Evolutionary conservation across 2,329 filamentous ascomycete species (phyloP).

Genomic region (Apiospora saccharicola): DNA sequence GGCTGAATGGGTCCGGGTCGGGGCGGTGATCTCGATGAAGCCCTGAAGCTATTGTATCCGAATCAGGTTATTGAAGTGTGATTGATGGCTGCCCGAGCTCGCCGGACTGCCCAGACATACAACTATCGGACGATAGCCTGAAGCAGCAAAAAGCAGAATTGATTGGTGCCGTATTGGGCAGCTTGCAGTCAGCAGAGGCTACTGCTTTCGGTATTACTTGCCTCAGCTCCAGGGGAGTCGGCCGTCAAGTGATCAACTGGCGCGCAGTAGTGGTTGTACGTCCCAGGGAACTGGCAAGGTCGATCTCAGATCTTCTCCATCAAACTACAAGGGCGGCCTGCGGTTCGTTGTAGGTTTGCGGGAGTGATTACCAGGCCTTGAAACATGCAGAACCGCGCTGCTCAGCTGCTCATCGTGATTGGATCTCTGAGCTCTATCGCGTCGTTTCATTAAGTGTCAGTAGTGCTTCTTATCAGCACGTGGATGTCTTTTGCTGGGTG

Average conservation of each 20-base stretch:
- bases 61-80: conserved; percentile 12
- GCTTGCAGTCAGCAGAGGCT: conserved; percentile 10
- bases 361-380: conserved; percentile 1
- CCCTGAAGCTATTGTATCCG: conserved; percentile 6
- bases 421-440: conserved; percentile 24
- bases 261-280: conserved; percentile 1
- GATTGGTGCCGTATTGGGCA: not conserved
- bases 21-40: conserved; percentile 18
- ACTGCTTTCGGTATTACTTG: not conserved
- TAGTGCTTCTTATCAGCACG: conserved; percentile 27
- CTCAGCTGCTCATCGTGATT: not conserved
- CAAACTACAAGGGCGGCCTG: conserved; percentile 1
- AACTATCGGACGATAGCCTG: conserved; percentile 4
- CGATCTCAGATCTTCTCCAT: conserved; percentile 6
- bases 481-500: not conserved
- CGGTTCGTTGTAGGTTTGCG: not conserved
- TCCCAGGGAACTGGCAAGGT: conserved; percentile 18
- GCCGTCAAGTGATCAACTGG: conserved; percentile 1
- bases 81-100: not conserved
- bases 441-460: conserved; percentile 22
- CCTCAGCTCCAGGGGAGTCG: not conserved
- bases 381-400: not conserved
- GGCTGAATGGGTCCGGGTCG: not conserved
- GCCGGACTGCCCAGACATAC: not conserved
- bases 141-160: conserved; percentile 16